phyloP scores from a whole-genome alignment of 441 rosid species.

The Gossypium schwendimanii region DNA sequence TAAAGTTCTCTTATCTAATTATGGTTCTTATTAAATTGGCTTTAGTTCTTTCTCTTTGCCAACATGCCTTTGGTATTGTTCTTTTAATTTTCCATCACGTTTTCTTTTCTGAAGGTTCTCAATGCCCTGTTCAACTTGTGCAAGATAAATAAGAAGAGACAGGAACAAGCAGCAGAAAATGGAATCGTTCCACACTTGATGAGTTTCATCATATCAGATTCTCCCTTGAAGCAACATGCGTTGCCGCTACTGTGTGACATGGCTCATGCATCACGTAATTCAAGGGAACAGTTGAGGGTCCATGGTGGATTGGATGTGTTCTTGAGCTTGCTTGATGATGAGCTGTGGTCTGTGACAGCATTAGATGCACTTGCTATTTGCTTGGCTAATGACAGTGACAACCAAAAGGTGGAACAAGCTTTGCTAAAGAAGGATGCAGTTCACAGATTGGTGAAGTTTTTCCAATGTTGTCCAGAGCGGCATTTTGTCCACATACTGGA shows the following conservation, averaged over 20 bases:
- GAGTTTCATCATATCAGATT: slow-evolving; percentile 70
- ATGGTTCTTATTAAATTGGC: neutral
- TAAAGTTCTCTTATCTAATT: neutral
- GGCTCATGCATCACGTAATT: slow-evolving; percentile 98
- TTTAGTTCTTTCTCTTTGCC: neutral
- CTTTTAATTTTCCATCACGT: neutral
- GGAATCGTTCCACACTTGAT: slow-evolving; percentile 93
- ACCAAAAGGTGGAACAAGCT: slow-evolving; percentile 87
- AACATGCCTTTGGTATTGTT: neutral
- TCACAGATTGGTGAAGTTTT: slow-evolving; percentile 79
- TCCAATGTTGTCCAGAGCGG: slow-evolving; percentile 87
- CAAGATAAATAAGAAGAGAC: slow-evolving; percentile 97
- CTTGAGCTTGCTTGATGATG: slow-evolving; percentile 85
- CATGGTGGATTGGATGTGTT: slow-evolving; percentile 94
- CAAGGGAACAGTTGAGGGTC: slow-evolving; percentile 94
- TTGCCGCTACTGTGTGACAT: slow-evolving; percentile 88
- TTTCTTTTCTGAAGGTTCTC: slow-evolving; percentile 52
- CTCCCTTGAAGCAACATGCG: slow-evolving; percentile 76
- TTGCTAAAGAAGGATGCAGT: slow-evolving; percentile 79
- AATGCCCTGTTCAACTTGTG: slow-evolving; percentile 86
- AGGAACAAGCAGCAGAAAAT: slow-evolving; percentile 98
- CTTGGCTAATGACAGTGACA: slow-evolving; percentile 95
- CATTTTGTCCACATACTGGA: slow-evolving; percentile 94
- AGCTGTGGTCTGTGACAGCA: slow-evolving; percentile 82
- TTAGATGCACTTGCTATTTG: slow-evolving; percentile 95